These are phyloP conservation scores for Cadophora sp. DNA, from an alignment of 2,329 filamentous ascomycete species.

Conservation along the genomic window DNA sequence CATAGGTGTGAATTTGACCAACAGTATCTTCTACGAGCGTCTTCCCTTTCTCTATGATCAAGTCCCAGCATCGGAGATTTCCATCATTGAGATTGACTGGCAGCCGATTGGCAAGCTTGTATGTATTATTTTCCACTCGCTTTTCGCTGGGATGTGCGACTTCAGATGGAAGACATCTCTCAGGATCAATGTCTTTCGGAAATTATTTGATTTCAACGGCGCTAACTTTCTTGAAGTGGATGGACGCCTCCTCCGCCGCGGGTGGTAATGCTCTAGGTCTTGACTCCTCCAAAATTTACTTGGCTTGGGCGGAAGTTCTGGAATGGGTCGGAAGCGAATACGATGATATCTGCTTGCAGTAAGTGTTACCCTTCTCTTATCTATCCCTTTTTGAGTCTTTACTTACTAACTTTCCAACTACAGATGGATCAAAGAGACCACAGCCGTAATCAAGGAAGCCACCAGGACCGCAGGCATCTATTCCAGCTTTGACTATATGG, in stretches of 20 bases:
- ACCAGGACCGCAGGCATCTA: conserved; percentile 3
- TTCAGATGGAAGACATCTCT: too few species aligned
- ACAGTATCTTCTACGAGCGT: conserved; percentile 5
- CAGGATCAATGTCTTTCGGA: too few species aligned
- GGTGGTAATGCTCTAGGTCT: conserved; percentile 16
- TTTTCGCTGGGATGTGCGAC: too few species aligned
- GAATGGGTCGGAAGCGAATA: conserved; percentile 14
- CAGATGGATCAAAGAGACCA: conserved; percentile 3
- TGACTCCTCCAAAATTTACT: conserved; percentile 2
- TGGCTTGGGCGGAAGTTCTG: conserved; percentile 6
- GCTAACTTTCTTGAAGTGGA: too few species aligned
- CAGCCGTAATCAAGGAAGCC: conserved; percentile 1
- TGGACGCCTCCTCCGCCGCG: neutral
- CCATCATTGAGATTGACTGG: conserved; percentile 11
- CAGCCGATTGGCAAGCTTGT: conserved; percentile 13
- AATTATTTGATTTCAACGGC: too few species aligned
- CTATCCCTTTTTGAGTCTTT: neutral
- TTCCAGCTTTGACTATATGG: conserved; percentile 10
- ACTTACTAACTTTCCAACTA: neutral
- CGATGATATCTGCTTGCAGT: neutral
- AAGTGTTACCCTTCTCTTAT: neutral
- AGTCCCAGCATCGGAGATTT: conserved; percentile 8
- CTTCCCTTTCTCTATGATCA: conserved; percentile 5
- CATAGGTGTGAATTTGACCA: neutral
- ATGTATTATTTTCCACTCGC: too few species aligned